Evolutionary conservation across 2,329 filamentous ascomycete species (phyloP), one percentile per base, ranked within the genome.

Genomic region (Macroventuria anomochaeta): DNA sequence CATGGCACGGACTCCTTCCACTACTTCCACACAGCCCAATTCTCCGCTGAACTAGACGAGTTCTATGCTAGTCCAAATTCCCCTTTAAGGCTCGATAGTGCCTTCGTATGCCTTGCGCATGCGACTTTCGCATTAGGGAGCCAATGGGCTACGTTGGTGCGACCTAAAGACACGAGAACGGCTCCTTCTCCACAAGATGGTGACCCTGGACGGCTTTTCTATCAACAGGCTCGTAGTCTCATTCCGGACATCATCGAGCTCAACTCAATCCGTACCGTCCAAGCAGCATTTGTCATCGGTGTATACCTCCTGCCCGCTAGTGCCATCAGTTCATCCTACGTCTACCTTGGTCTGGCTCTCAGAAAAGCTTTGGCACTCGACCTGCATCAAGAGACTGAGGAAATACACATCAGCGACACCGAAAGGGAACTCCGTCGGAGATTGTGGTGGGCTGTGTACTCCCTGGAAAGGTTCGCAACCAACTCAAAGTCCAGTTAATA

Each of bases 71-170:
- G 37, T 13, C 5, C 18, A 10, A 11, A 18, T 7, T 43, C 39
- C 2, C 6, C 32, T 21, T 25, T 18, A 31, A 25, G 47, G 6
- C 25, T 38, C 10, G 47, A 51, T n/a, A 39, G 33, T 34, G 48
- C 48, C 10, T 51, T 51, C 7, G 28, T 51, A n/a, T 51, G 48
- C 32, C 40, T 51, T 12, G 48, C 48, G 7, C 48, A 44, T 33
- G 48, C 48, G 4, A 15, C 28, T 3, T 44, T 51, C 25, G 48
- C 33, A 7, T 13, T 51, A 6, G 48, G 48, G 12, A 51, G 48
- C 28, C 48, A 51, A 44, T 44, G 48, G 48, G 48, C 48, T 7
- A 51, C 40, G 13, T 34, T 51, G 15, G 40, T 51, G 3, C 38
- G 34, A 23, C 48, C 48, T 32, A 33, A 51, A 20, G 48, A 40